phyloP scores from a whole-genome alignment of 768 basidiomycete species.

The Xerocomus spinulosus region DNA sequence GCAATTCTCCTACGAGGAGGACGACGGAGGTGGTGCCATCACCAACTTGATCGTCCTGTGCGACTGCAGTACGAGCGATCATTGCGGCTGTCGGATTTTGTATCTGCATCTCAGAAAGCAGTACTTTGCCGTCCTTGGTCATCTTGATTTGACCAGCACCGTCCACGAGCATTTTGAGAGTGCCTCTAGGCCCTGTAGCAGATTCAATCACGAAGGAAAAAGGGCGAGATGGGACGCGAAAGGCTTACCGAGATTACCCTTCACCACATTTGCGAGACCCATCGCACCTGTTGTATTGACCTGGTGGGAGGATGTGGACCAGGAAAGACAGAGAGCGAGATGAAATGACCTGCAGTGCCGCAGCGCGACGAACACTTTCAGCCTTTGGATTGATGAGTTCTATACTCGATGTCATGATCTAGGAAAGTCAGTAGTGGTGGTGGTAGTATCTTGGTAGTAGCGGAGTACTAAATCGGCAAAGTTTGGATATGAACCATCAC shows the following conservation, averaged over 20 bases:
- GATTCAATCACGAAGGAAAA: slow-evolving; percentile 23
- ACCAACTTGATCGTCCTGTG: slow-evolving; percentile 98
- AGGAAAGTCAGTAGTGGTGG: slow-evolving; percentile 10
- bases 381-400: slow-evolving; percentile 97
- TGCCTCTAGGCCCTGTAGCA: slow-evolving; percentile 83
- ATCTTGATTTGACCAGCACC: slow-evolving; percentile 98
- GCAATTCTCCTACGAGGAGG: slow-evolving; percentile 87
- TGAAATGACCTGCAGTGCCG: slow-evolving; percentile 76
- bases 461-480: slow-evolving; percentile 33
- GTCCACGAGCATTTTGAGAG: slow-evolving; percentile 99
- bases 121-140: slow-evolving; percentile 99
- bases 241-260: slow-evolving; percentile 85
- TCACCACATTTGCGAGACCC: slow-evolving; percentile 95
- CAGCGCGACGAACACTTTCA: slow-evolving; percentile 85
- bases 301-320: slow-evolving; percentile 38
- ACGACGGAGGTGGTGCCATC: slow-evolving; percentile 99
- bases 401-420: slow-evolving; percentile 69
- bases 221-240: slow-evolving; percentile 12
- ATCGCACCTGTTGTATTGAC: slow-evolving; percentile 93
- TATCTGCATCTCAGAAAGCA: slow-evolving; percentile 99
- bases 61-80: slow-evolving; percentile 97
- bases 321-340: slow-evolving; percentile 15
- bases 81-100: slow-evolving; percentile 98
- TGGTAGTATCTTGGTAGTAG: slow-evolving; percentile 9
- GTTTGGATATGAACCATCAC: slow-evolving; percentile 30